Conservation (phyloP, 2,329 filamentous ascomycete species). For the Ploettnerulaceae sp. region DNA sequence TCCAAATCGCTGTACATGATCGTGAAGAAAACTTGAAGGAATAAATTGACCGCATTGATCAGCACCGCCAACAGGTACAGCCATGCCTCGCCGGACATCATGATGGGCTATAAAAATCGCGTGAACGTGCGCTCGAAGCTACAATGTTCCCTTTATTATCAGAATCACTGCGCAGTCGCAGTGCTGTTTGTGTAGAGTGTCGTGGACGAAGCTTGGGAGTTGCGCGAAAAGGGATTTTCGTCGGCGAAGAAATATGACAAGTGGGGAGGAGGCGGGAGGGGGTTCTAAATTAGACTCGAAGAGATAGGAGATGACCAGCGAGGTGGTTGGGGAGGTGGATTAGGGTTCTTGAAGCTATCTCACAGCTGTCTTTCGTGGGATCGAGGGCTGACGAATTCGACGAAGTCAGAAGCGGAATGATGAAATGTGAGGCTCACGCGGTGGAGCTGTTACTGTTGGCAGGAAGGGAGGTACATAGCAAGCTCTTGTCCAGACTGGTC, state of each 20-base stretch:
- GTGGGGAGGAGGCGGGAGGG: conserved; percentile 5
- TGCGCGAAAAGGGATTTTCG: conserved; percentile 15
- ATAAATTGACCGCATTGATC: conserved; percentile 99
- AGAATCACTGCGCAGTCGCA: conserved; percentile 10
- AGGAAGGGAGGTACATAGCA: conserved; percentile 3
- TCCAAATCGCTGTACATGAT: conserved; percentile 99
- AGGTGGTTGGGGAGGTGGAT: conserved; percentile 1
- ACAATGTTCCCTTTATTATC: background rate
- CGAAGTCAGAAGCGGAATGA: conserved; percentile 17
- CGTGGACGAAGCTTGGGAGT: background rate
- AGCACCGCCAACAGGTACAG: conserved; percentile 95
- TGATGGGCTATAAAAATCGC: conserved; percentile 34
- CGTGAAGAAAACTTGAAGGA: conserved; percentile 99
- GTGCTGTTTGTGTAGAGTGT: conserved; percentile 1
- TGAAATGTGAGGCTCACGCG: conserved; percentile 25
- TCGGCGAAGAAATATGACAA: background rate
- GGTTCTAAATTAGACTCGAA: background rate
- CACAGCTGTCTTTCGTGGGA: conserved; percentile 15
- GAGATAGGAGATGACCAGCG: background rate
- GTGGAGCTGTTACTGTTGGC: conserved; percentile 19
- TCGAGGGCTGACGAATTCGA: conserved; percentile 16
- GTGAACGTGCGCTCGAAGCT: conserved; percentile 5
- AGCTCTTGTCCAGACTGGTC: background rate
- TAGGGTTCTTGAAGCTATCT: conserved; percentile 9
- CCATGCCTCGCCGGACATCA: conserved; percentile 97